Conservation (phyloP, 2,329 filamentous ascomycete genomes). For the Clarireedia paspali region DNA sequence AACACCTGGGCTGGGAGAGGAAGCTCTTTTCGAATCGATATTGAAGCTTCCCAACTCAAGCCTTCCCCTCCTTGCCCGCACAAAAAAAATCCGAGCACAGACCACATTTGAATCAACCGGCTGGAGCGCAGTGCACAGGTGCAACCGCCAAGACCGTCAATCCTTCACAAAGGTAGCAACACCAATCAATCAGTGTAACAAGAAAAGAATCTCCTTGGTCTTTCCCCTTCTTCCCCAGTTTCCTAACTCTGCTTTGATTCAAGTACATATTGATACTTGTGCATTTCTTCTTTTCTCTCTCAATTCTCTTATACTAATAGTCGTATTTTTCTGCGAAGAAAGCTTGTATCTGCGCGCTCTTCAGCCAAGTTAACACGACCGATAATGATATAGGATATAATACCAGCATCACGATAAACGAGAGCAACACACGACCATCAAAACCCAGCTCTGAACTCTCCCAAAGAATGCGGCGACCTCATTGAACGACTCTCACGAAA, state of each 20-base stretch:
- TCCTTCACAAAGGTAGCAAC: slow-evolving; percentile 1
- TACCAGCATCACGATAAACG: slow-evolving; percentile 4
- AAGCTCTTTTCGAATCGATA: not conserved
- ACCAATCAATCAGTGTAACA: not conserved
- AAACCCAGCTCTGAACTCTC: not conserved
- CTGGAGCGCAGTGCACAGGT: not conserved
- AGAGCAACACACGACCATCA: not conserved
- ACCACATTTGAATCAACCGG: not conserved
- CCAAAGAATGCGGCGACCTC: slow-evolving; percentile 3
- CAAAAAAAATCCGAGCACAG: slow-evolving; percentile 1
- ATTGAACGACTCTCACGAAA: slow-evolving; percentile 5
- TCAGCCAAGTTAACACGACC: not conserved
- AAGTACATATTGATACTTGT: slow-evolving; percentile 1
- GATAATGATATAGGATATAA: not conserved
- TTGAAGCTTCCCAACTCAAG: not conserved
- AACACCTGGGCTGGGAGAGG: not conserved
- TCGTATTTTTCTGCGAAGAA: not conserved
- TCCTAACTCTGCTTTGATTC: not conserved
- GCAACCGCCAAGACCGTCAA: not conserved
- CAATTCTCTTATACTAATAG: not conserved
- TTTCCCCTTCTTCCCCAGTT: not conserved
- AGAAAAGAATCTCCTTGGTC: not conserved
- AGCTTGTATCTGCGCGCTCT: not conserved
- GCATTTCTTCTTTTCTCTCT: not conserved
- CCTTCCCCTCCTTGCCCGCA: not conserved